phyloP scores from a whole-genome alignment of 1,284 basidiomycete genomes.

The Ganoderma boninense region DNA sequence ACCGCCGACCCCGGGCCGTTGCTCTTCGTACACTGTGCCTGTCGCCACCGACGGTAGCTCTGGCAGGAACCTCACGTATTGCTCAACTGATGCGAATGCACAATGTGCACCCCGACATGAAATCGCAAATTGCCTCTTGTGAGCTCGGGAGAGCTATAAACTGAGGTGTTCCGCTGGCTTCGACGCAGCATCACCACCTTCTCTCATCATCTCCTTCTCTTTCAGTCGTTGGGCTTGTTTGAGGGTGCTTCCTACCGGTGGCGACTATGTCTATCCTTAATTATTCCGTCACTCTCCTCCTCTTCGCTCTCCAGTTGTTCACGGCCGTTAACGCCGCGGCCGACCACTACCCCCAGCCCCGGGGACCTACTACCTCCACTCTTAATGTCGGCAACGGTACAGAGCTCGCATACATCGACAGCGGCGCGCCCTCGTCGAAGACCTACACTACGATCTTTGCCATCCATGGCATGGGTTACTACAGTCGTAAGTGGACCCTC shows the following conservation, averaged over 20 bases:
- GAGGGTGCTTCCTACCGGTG: not conserved
- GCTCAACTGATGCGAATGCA: too few species aligned
- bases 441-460: conserved; percentile 27
- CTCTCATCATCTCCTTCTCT: not conserved
- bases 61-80: too few species aligned
- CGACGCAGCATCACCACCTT: conserved; percentile 1
- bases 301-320: not conserved
- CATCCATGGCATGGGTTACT: conserved; percentile 26
- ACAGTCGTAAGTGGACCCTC: conserved; percentile 8
- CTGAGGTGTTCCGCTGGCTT: not conserved
- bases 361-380: not conserved
- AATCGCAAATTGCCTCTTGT: too few species aligned
- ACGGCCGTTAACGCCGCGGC: not conserved
- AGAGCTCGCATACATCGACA: conserved; percentile 24
- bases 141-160: not conserved
- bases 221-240: not conserved
- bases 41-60: not conserved
- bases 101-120: not conserved
- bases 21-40: not conserved
- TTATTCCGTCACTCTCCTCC: not conserved
- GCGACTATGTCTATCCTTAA: conserved; percentile 1
- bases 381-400: conserved; percentile 14
- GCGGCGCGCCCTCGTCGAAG: conserved; percentile 14
- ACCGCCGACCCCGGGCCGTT: too few species aligned
- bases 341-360: not conserved